Evolutionary conservation across 1,139 yeast species (phyloP).

Genomic region (Candida sojae): DNA sequence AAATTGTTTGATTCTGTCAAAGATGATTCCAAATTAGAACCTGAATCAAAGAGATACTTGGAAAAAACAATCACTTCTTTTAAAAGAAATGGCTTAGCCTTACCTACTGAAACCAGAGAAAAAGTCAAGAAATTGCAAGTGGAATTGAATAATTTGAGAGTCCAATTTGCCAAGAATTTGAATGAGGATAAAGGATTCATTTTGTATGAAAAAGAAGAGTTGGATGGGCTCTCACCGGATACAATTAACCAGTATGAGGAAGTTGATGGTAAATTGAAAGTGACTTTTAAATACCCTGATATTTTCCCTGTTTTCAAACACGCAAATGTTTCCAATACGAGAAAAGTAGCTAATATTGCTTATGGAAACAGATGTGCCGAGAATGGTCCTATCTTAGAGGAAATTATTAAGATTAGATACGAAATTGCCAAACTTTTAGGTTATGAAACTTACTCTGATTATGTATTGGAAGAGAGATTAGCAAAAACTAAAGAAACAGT

Average conservation of each 20-base stretch:
- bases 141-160: slow-evolving; percentile 55
- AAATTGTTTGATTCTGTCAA: slow-evolving; percentile 42
- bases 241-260: slow-evolving; percentile 59
- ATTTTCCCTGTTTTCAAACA: slow-evolving; percentile 72
- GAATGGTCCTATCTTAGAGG: slow-evolving; percentile 59
- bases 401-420: slow-evolving; percentile 62
- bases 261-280: slow-evolving; percentile 53
- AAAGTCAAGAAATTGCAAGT: slow-evolving; percentile 59
- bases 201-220: slow-evolving; percentile 60
- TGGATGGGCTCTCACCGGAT: slow-evolving; percentile 73
- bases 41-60: slow-evolving; percentile 59
- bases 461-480: slow-evolving; percentile 74
- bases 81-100: slow-evolving; percentile 66
- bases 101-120: slow-evolving; percentile 56
- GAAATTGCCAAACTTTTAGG: slow-evolving; percentile 66
- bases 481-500: slow-evolving; percentile 69
- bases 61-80: slow-evolving; percentile 57
- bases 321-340: slow-evolving; percentile 62
- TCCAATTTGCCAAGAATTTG: slow-evolving; percentile 62
- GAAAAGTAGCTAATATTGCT: slow-evolving; percentile 65
- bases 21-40: slow-evolving; percentile 35
- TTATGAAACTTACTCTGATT: slow-evolving; percentile 67
- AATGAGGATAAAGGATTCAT: slow-evolving; percentile 71
- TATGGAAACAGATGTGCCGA: slow-evolving; percentile 65
- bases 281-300: slow-evolving; percentile 83